phyloP scores from a whole-genome alignment of 2,329 filamentous ascomycete genomes.

The Zymoseptoria ardabiliae region DNA sequence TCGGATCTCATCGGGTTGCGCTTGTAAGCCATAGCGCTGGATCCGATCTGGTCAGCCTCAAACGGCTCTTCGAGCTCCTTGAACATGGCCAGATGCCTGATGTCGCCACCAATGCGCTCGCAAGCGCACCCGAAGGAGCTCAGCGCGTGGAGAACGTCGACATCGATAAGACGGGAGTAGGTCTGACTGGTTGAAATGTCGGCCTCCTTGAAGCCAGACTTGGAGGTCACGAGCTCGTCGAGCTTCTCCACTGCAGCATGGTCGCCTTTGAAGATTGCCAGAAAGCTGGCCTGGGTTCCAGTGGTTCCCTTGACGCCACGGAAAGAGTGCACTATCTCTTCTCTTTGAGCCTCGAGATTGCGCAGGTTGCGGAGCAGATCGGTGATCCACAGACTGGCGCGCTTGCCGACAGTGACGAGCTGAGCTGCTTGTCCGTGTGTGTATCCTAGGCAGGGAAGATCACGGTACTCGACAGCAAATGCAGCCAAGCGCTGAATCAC shows the following conservation, averaged over 20 bases:
- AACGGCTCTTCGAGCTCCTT: slow-evolving; percentile 86
- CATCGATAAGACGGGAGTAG: slow-evolving; percentile 75
- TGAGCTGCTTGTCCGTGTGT: slow-evolving; percentile 64
- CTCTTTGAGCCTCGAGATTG: slow-evolving; percentile 61
- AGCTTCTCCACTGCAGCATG: slow-evolving; percentile 54
- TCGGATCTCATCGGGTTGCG: slow-evolving; percentile 54
- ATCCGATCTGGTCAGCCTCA: slow-evolving; percentile 70
- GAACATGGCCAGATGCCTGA: slow-evolving; percentile 63
- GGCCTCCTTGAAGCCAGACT: slow-evolving; percentile 55
- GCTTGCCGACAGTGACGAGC: slow-evolving; percentile 53
- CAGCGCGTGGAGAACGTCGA: slow-evolving; percentile 73
- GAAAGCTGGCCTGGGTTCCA: slow-evolving; percentile 70
- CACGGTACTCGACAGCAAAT: slow-evolving; percentile 68
- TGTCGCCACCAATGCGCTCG: slow-evolving; percentile 66
- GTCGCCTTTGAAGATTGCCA: slow-evolving; percentile 59
- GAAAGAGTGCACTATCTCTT: slow-evolving; percentile 57
- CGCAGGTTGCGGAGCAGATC: slow-evolving; percentile 69
- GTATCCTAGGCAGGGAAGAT: slow-evolving; percentile 64
- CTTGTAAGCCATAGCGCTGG: slow-evolving; percentile 61
- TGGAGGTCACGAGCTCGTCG: slow-evolving; percentile 57
- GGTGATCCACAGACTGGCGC: slow-evolving; percentile 67
- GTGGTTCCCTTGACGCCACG: slow-evolving; percentile 68
- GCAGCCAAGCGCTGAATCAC: slow-evolving; percentile 65
- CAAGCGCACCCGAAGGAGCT: slow-evolving; percentile 71
- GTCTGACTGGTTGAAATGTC: slow-evolving; percentile 65